Base-by-base conservation (phyloP, 1,284 basidiomycete genomes). In the Hymenochaete sp. region DNA sequence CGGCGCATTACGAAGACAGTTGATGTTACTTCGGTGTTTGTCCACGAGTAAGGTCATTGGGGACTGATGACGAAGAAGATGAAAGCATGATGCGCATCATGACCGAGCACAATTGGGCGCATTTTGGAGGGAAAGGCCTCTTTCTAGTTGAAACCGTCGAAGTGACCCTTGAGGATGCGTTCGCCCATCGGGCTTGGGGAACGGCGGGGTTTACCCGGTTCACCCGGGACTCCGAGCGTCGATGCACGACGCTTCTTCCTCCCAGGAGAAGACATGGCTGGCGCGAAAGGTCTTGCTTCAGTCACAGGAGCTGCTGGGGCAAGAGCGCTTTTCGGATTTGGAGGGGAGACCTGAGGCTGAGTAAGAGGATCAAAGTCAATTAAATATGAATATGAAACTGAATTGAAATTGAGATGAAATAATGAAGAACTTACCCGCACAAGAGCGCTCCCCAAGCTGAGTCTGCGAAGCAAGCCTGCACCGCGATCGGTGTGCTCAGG, bases 161-260 rank as follows among this genome's bases (percentile, higher is more conserved):
- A 87, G 55, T 87, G 84, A 8, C 83, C 83, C 66, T 82, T 87
- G 51, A 87, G 70, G 49, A 87, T 87, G 48, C 83, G 71, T 63
- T 87, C 83, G 52, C 83, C 84, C 84, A 87, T 87, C 2, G 84
- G 83, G 27, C 82, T 84, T n/a, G 83, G 83, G 3, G 80, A 82
- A 47, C 83, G 67, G 40, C 72, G 79, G 11, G 70, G 73, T 42
- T 70, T 53, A 2, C 58, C 40, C 14, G 63, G 58, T 4, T 71
- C 71, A 14, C 50, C 50, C 19, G 49, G 47, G 16, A 62, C 52
- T 33, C 65, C 67, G 44, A 83, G 54, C 1, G 81, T 83, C 21
- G 79, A 73, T 21, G 79, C 73, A 16, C 82, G 72, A 41, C 73
- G 72, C 14, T 70, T 52, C 60, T 72, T 79, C 39, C 63, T 61